Evolutionary conservation across 2,329 filamentous ascomycete genomes (phyloP).

Genomic region (Cadophora sp.): DNA sequence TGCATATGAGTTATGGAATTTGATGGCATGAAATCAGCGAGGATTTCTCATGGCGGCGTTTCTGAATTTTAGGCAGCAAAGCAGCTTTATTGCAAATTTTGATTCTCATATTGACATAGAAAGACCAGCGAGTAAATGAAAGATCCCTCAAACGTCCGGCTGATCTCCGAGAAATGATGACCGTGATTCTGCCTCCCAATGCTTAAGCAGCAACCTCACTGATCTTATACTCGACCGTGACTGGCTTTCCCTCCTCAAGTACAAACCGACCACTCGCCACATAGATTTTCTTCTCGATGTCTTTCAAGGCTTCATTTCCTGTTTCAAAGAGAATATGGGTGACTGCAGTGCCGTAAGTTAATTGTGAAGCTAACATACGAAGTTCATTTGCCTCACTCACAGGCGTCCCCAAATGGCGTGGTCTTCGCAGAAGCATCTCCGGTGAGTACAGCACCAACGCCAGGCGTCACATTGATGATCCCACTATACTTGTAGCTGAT

Average conservation of each 20-base stretch:
- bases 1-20: constrained; percentile 29
- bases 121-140: constrained; percentile 2
- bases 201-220: constrained; percentile 45
- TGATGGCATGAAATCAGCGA: constrained; percentile 35
- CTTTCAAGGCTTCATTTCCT: constrained; percentile 45
- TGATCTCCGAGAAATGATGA: background rate
- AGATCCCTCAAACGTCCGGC: background rate
- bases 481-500: constrained; percentile 50
- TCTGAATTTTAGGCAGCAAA: constrained; percentile 28
- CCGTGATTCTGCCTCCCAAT: background rate
- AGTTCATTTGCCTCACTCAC: constrained; percentile 40
- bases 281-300: constrained; percentile 49
- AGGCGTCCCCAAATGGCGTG: constrained; percentile 49
- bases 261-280: constrained; percentile 52
- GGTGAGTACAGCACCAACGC: constrained; percentile 45
- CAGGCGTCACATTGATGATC: constrained; percentile 46
- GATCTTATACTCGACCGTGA: constrained; percentile 52
- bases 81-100: constrained; percentile 11
- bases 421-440: constrained; percentile 48
- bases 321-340: constrained; percentile 50
- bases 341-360: constrained; percentile 36
- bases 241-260: constrained; percentile 44
- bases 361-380: background rate
- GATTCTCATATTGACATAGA: constrained; percentile 4
- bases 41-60: constrained; percentile 33